Base-by-base conservation (phyloP, 2,329 filamentous ascomycete genomes). In the Hypoxylon sp. region DNA sequence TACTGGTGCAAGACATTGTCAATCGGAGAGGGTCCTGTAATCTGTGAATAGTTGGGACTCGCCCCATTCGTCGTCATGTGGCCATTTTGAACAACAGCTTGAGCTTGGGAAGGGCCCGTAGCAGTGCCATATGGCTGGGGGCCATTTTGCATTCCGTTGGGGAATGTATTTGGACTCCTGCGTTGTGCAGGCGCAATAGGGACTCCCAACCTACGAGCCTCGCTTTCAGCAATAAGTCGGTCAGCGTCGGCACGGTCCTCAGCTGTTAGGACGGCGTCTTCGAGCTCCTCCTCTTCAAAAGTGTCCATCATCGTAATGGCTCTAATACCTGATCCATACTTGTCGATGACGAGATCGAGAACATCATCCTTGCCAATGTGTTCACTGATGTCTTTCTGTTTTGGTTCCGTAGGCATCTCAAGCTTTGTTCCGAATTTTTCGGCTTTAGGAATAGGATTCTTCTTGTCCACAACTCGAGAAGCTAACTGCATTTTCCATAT, bases 401-500 rank as follows among this genome's bases (percentile, higher is more conserved):
- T 65, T 0, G 89, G 81, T 0, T 85, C 75, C 58, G 82, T 83
- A 0, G 91, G 88, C 43, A 83, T 80, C 36, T 85, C 86, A n/a
- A 93, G 82, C 72, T 90, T 89, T 1, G 89, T 83, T 1, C 79
- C 75, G 1, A 84, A 82, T 56, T 86, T 87, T 19, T 85, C 83
- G 0, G 92, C 89, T 77, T 85, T 88, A 6, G 91, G 88, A n/a
- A 89, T 80, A 0, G 91, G 89, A 53, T 93, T 93, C 79, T 91
- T 93, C 76, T 93, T 90, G 79, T 98, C 94, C 3, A 98, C 90
- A 1, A 97, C 92, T 13, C 93, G 88, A 41, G 87, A 88, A 3
- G 93, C 88, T 48, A 98, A 83, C 75, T 96, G 92, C 32, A 85
- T 90, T 79, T 98, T 98, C 85, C 94, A 97, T 1, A 97, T 82